Evolutionary conservation across 1,284 basidiomycete species (phyloP).

Genomic region (Apiotrichum veenhuisii): DNA sequence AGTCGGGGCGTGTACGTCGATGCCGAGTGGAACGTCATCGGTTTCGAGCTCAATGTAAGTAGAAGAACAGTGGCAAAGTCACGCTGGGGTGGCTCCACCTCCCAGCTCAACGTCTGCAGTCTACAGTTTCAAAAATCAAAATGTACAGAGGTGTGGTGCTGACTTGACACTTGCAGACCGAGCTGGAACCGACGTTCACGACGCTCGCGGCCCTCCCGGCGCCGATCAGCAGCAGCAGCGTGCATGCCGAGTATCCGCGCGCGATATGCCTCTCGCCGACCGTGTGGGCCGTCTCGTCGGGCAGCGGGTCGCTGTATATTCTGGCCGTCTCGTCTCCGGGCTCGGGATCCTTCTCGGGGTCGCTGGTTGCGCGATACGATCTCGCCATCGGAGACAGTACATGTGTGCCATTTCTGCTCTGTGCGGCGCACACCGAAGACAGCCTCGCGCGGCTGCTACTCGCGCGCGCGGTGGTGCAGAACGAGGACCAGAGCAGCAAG

Average conservation of each 20-base stretch:
- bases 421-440: constrained; percentile 20
- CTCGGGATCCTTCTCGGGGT: constrained; percentile 37
- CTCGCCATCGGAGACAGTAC: constrained; percentile 34
- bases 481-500: constrained; percentile 1
- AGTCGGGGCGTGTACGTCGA: constrained; percentile 65
- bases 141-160: too few species aligned
- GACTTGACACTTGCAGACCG: constrained; percentile 51
- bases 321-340: constrained; percentile 43
- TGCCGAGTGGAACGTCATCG: constrained; percentile 60
- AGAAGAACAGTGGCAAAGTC: too few species aligned
- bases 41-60: constrained; percentile 56
- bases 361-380: constrained; percentile 58
- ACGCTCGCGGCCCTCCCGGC: constrained; percentile 61
- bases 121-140: too few species aligned
- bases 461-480: constrained; percentile 20
- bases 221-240: constrained; percentile 48
- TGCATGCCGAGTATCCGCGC: constrained; percentile 70
- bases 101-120: too few species aligned
- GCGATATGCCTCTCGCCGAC: constrained; percentile 57
- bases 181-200: constrained; percentile 57
- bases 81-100: too few species aligned
- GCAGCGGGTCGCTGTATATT: constrained; percentile 65
- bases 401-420: constrained; percentile 55
- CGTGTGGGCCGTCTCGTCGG: constrained; percentile 65
- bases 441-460: constrained; percentile 24